Evolutionary conservation across 148 eudicot species (phyloP), one percentile per base, ranked within the genome.

Genomic region (Silene conica): DNA sequence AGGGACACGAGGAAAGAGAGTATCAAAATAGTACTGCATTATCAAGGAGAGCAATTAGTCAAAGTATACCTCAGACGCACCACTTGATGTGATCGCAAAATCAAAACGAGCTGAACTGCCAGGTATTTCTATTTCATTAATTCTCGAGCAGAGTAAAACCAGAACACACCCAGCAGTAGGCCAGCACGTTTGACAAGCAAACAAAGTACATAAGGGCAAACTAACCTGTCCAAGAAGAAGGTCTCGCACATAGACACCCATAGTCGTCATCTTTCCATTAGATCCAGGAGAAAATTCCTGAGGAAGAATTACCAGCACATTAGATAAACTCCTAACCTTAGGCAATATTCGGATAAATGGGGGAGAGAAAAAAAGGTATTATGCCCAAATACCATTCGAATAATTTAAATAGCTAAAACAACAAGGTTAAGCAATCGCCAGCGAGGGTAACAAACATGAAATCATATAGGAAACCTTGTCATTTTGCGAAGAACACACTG

Each of bases 271-370:
- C 78, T 79, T 89, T 21, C 96, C 96, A 82, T 73, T 87, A 13
- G 93, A 95, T 77, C 98, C 98, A 74, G 98, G 98, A 46, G 98
- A 87, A 84, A 95, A 95, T 82, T 92, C 98, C 98, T 95, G 81
- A 67, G 76, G 74, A 74, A 76, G 48, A 70, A 80, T n/a, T 52
- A 14, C 60, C 16, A 41, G 31, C n/a, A 48, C 50, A 76, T 75
- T 25, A 19, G 38, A 50, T 45, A 71, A 50, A 50, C 16, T 15
- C 38, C 63, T 21, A 18, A 68, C 28, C 19, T 18, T 23, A 25
- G 8, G 20, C 5, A 52, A 52, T 1, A 54, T 8, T 19, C 18
- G 54, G 46, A 23, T 28, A 15, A 46, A 21, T 2, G 59, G 64
- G 10, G 28, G 41, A n/a, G 10, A 70, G 3, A 41, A n/a, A 38